Percentiles rank a stretch among this genome's conserved stretches.
These are phyloP conservation scores for Emergomyces orientalis DNA, from an alignment of 2,329 filamentous ascomycete genomes.

Conservation along the genomic window DNA sequence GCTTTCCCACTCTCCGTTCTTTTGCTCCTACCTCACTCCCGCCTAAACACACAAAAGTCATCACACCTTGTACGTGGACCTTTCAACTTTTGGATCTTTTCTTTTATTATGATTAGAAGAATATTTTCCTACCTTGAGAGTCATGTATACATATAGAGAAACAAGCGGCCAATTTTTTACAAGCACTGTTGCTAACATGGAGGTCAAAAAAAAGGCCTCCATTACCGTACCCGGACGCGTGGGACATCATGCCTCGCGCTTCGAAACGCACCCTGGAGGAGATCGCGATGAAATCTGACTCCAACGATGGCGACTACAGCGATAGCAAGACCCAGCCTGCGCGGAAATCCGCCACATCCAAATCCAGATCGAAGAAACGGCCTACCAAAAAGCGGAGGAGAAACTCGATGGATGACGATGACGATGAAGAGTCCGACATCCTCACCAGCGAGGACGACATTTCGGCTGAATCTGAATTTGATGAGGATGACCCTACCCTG, in stretches of 20 bases:
- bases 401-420: slow-evolving; percentile 40
- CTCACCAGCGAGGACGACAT: slow-evolving; percentile 32
- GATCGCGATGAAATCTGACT: slow-evolving; percentile 36
- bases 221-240: slow-evolving; percentile 10
- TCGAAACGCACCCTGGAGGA: slow-evolving; percentile 37
- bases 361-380: slow-evolving; percentile 25
- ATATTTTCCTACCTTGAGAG: neutral
- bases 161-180: too few relatives aligned
- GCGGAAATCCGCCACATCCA: slow-evolving; percentile 22
- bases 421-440: slow-evolving; percentile 27
- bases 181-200: slow-evolving; percentile 10
- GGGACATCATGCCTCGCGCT: slow-evolving; percentile 25
- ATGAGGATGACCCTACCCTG: slow-evolving; percentile 31
- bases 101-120: neutral
- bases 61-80: neutral
- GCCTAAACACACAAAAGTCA: neutral
- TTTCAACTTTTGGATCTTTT: neutral
- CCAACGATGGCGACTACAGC: slow-evolving; percentile 39
- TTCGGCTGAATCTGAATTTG: slow-evolving; percentile 36
- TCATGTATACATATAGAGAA: neutral
- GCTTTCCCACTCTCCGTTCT: neutral
- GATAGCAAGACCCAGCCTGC: slow-evolving; percentile 25
- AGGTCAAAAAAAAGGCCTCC: slow-evolving; percentile 10
- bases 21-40: neutral
- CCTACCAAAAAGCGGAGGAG: slow-evolving; percentile 29